Base-by-base conservation (phyloP, 768 basidiomycete genomes). In the Nidularia sp. region DNA sequence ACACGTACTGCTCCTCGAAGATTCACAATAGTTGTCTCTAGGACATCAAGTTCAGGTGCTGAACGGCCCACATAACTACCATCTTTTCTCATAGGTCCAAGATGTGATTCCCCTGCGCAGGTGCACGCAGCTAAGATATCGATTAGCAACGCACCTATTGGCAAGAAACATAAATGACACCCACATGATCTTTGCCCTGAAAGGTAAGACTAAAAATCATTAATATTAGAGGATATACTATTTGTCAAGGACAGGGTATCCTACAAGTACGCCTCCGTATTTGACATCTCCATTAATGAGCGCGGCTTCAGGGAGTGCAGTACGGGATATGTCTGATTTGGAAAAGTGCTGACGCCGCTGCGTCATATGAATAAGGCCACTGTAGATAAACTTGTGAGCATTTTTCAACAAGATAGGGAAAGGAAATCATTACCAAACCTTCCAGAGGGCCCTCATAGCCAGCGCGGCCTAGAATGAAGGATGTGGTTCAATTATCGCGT, bases 331-430 rank as follows among this genome's bases (percentile, higher is more conserved):
- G 86, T 80, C 65, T 95, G 93, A 66, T 93, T 93, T 2, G 80
- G 72, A 5, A 88, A 68, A 1, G 90, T 93, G 2, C 91, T 91
- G 9, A 90, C 78, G 63, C 93, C 91, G 63, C 91, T 2, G 81
- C 64, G 50, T 87, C 83, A 57, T 86, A 87, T 9, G 79, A 75
- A 61, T 85, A 87, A 5, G 86, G 86, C 84, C 85, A 86, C 82
- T 60, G 58, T 0, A 41, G 25, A 53, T n/a, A 34, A 34, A 47
- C 29, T 15, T 43, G 12, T 34, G 31, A 31, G 29, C 25, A 35
- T 13, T 42, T 2, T 15, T 13, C 1, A 4, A 8, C 8, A 10
- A 4, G 3, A 31, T 25, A 7, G 42, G 36, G 47, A 44, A 9
- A 9, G 8, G 18, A 18, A 12, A 3, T 9, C 62, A 78, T n/a